Evolutionary conservation across 495 filamentous ascomycete genomes (phyloP), one percentile per base, ranked within the genome.

Genomic region (Aspergillus campestris): DNA sequence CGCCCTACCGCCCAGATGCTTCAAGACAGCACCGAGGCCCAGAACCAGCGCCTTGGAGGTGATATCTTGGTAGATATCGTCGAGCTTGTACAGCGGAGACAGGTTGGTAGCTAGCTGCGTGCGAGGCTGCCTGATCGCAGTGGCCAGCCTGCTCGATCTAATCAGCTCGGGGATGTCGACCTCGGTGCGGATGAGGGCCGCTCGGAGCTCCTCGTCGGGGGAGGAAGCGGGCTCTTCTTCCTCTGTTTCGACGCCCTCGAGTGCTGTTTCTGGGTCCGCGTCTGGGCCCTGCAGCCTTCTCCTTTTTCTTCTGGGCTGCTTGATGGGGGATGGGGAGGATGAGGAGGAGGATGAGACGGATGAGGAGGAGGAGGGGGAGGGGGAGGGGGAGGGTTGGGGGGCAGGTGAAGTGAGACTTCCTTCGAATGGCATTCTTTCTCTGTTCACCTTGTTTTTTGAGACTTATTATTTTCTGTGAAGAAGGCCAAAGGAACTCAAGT

Each of bases 51-150:
- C 73, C 7, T 60, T 62, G 5, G 42, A 14, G 4, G 67, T 65
- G n/a, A 79, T 56, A 27, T 73, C 65, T 12, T 53, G 44, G 51
- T 73, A 80, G 8, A 80, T 80, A 9, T 78, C 70, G 9, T 55
- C 39, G 31, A 79, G 59, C 13, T 61, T 55, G 46, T 62, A 44
- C 34, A 80, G 55, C 6, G 77, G 78, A 1, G 74, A 67, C 11
- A 76, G 55, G 34, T 53, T 13, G 27, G 45, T 37, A 6, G 58
- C 56, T 5, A 73, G 48, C 7, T 57, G 57, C 9, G 55, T 47
- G 7, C 40, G 31, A 3, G 44, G 8, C 0, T 24, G 13, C 29
- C 13, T 31, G 51, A 6, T 27, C 33, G 8, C 50, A 47, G 0
- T 38, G 38, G 31, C 53, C 41, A 0, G 45, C 53, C 33, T 36